Evolutionary conservation across 139 green algal genomes (phyloP), one percentile per base, ranked within the genome.

Genomic region (Coccomyxa sp.): DNA sequence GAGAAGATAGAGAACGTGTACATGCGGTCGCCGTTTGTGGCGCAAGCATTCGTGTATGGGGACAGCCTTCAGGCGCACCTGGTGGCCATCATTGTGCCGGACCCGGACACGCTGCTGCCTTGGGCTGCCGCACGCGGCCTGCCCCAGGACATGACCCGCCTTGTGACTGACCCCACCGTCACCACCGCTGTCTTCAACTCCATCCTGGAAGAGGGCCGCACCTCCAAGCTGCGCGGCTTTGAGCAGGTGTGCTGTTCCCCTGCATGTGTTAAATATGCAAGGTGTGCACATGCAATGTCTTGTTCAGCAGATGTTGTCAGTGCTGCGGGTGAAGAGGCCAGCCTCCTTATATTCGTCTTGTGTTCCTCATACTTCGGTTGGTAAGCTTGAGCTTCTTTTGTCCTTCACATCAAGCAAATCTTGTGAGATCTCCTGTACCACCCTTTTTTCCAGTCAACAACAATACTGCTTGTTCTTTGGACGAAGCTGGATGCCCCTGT

Each of bases 1-100:
- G 97, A 99, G 88, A 99, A 99, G 91, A 97, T 99, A 45, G 97
- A 99, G 86, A 95, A 95, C 81, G 92, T 97, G 18, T 98, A 97
- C 88, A 82, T 79, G 3, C 86, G 95, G 79, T 95, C 81, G 31
- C 89, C 92, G 0, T 84, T 97, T 76, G 89, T 98, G 17, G 77
- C 89, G 57, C 94, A 98, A 88, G 85, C 85, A 0, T 98, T 97
- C 89, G 95, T 98, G 74, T 96, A 98, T 83, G 95, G 95, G 31
- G 93, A 98, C 90, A 94, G 88, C 57, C 87, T 98, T 51, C 81
- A 89, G 83, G 78, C 89, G 15, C 88, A 96, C 84, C 90, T 98
- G 78, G 95, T 98, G 67, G 94, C 92, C 0, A 79, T 99, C 13
- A 93, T 97, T 32, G 94, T 99, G 58, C 95, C 95, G 1, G 97